Percentiles rank a stretch among this genome's conserved stretches.
Conservation (phyloP, 2,329 filamentous ascomycete species). For the Alternaria solani region DNA sequence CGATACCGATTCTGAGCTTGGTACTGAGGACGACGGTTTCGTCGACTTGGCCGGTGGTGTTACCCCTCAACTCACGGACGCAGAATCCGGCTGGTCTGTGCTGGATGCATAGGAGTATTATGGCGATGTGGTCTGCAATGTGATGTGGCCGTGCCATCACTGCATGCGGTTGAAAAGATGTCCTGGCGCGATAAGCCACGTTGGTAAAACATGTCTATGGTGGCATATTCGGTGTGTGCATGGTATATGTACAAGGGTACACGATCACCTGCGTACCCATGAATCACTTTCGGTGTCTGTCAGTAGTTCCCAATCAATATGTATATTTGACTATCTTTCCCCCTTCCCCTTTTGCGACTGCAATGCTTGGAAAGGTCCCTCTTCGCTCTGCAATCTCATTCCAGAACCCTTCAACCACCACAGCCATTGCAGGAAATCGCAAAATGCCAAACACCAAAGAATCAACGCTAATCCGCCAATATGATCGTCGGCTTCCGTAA, state of each 20-base stretch:
- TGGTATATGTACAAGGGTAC: not conserved
- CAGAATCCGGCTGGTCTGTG: slow-evolving; percentile 14
- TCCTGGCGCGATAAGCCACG: not conserved
- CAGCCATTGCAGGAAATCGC: not conserved
- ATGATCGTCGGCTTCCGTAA: not conserved
- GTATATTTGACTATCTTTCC: not conserved
- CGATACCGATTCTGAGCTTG: slow-evolving; percentile 13
- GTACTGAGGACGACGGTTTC: not conserved
- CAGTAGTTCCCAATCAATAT: not conserved
- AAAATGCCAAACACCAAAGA: not conserved
- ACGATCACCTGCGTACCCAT: not conserved
- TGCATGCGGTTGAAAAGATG: not conserved
- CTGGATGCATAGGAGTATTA: not conserved
- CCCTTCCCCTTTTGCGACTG: not conserved
- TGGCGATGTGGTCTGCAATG: not conserved
- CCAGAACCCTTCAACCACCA: not conserved
- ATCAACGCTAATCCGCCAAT: not conserved
- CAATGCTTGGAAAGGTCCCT: not conserved
- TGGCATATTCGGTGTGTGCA: not conserved
- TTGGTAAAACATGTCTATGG: not conserved
- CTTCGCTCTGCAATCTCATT: not conserved
- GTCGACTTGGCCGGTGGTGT: slow-evolving; percentile 14
- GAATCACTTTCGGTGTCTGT: not conserved
- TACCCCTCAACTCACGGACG: slow-evolving; percentile 10
- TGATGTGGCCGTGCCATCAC: not conserved